Conservation (phyloP, 1,284 basidiomycete genomes). For the Bondarzewia mesenterica region DNA sequence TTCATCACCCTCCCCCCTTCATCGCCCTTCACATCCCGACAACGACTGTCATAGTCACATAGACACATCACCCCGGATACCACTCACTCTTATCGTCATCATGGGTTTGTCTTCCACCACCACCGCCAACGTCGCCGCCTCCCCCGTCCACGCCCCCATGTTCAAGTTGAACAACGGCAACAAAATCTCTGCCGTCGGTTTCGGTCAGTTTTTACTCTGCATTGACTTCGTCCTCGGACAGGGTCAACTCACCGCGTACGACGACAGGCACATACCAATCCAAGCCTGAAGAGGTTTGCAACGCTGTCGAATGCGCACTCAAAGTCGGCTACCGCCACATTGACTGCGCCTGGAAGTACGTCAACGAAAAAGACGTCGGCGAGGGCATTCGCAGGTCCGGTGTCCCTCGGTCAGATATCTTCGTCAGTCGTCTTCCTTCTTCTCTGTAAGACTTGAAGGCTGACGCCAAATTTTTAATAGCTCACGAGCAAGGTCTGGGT, state of each 20-base stretch:
- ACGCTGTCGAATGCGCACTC: slow-evolving; percentile 62
- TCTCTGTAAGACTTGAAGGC: not conserved
- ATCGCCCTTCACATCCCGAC: not conserved
- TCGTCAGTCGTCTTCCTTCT: slow-evolving; percentile 40
- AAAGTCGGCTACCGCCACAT: slow-evolving; percentile 77
- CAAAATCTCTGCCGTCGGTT: slow-evolving; percentile 63
- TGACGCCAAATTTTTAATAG: slow-evolving; percentile 21
- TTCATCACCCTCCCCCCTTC: not conserved
- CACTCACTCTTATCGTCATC: not conserved
- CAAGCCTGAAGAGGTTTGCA: slow-evolving; percentile 58
- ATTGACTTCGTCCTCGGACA: not conserved
- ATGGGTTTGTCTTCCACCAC: not conserved
- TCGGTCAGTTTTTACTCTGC: slow-evolving; percentile 40
- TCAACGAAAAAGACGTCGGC: slow-evolving; percentile 82
- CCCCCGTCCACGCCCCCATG: slow-evolving; percentile 27
- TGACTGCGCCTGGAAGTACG: slow-evolving; percentile 60
- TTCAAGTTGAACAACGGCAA: slow-evolving; percentile 64
- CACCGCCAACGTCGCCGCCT: not conserved
- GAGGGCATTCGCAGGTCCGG: slow-evolving; percentile 74
- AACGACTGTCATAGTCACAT: no score
- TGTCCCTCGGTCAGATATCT: slow-evolving; percentile 73
- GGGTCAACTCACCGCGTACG: no score
- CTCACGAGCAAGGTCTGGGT: slow-evolving; percentile 68
- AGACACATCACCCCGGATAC: not conserved
- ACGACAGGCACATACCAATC: slow-evolving; percentile 72